A percentile compares a stretch with the other conserved stretches of the same genome.
phyloP scores from a whole-genome alignment of 1,284 basidiomycete genomes.

The Kwoniella shivajii region DNA sequence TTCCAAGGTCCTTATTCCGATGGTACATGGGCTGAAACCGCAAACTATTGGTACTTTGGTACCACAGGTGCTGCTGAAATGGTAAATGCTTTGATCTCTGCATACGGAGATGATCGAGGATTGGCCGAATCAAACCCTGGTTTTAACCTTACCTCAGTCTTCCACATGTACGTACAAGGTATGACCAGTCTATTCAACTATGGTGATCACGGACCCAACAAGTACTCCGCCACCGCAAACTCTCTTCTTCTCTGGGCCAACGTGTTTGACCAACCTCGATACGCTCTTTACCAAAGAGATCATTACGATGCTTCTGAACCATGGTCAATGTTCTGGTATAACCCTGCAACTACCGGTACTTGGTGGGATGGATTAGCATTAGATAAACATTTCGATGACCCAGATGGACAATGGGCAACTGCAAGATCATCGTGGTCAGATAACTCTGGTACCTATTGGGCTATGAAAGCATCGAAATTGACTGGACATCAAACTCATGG shows the following conservation, averaged over 20 bases:
- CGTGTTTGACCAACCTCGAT: conserved; percentile 69
- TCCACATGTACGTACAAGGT: conserved; percentile 88
- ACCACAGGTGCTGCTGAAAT: conserved; percentile 93
- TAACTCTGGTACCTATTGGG: conserved; percentile 76
- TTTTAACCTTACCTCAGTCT: conserved; percentile 75
- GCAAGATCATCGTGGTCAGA: conserved; percentile 95
- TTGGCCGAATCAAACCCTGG: conserved; percentile 70
- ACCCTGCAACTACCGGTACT: conserved; percentile 76
- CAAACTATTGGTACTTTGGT: conserved; percentile 96
- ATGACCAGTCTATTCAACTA: conserved; percentile 86
- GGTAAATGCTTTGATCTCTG: conserved; percentile 76
- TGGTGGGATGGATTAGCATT: conserved; percentile 87
- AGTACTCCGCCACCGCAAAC: conserved; percentile 62
- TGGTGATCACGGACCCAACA: conserved; percentile 95
- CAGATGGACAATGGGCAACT: conserved; percentile 77
- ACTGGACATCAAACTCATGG: conserved; percentile 87
- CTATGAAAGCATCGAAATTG: conserved; percentile 80
- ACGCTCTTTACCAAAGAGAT: conserved; percentile 89
- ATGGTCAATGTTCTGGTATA: conserved; percentile 97
- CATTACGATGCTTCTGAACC: conserved; percentile 86
- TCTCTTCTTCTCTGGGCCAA: conserved; percentile 65
- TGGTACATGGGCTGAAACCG: conserved; percentile 93
- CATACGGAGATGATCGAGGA: conserved; percentile 80
- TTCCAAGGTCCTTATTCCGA: conserved; percentile 66
- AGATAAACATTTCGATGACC: conserved; percentile 77